Evolutionary conservation across 257 asterid genomes (phyloP).

Genomic region (Thymus mandschuricus): DNA sequence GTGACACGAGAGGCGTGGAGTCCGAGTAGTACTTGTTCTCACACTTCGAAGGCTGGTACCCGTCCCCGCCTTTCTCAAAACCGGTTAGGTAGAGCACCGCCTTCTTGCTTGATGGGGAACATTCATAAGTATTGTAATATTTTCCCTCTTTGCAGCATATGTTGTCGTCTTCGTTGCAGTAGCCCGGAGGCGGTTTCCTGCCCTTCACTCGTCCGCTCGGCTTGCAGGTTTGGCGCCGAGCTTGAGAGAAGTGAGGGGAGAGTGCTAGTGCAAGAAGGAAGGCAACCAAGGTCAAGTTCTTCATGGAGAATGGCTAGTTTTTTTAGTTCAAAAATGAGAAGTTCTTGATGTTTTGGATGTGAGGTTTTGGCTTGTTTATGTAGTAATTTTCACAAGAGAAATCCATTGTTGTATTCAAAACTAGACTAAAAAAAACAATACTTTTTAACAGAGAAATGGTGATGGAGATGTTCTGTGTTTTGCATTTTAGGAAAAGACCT

Average conservation of each 20-base stretch:
- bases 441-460: background rate
- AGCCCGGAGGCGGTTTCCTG: slow-evolving; percentile 46
- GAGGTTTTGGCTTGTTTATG: too few relatives aligned
- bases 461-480: slow-evolving; percentile 22
- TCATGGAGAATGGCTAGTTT: slow-evolving; percentile 28
- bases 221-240: slow-evolving; percentile 34
- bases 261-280: slow-evolving; percentile 20
- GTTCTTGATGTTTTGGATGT: slow-evolving; percentile 14
- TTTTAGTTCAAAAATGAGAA: background rate
- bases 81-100: slow-evolving; percentile 44
- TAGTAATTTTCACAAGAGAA: too few relatives aligned
- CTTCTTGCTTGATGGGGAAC: slow-evolving; percentile 42
- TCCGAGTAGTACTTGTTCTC: slow-evolving; percentile 45
- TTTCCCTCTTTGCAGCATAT: slow-evolving; percentile 43
- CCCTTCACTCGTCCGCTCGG: slow-evolving; percentile 45
- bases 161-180: slow-evolving; percentile 49
- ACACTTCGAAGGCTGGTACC: slow-evolving; percentile 47
- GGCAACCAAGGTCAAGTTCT: slow-evolving; percentile 23
- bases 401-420: slow-evolving; percentile 1
- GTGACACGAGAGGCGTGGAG: slow-evolving; percentile 44
- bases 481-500: background rate
- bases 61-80: slow-evolving; percentile 47
- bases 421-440: background rate
- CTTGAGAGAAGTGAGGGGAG: slow-evolving; percentile 22
- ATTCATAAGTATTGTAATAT: slow-evolving; percentile 33